Percentiles rank a stretch among this genome's conserved stretches.
Conservation (phyloP, 805 yeast species). For the Dipodascus geniculatus region DNA sequence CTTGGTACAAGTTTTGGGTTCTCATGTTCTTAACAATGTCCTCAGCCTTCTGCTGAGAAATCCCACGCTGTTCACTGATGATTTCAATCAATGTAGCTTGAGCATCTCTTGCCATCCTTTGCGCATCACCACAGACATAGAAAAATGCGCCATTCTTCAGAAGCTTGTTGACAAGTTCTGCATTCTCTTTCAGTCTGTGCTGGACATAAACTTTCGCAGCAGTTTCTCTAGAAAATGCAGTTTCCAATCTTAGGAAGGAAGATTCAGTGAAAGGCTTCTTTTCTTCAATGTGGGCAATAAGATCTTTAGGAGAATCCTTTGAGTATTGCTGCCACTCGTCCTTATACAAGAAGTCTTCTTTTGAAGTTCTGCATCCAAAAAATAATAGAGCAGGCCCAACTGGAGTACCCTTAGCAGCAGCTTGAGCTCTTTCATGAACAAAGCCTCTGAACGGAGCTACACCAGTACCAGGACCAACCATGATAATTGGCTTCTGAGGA, state of each 20-base stretch:
- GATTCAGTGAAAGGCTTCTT: constrained; percentile 10
- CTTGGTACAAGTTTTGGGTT: constrained; percentile 83
- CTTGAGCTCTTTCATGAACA: constrained; percentile 70
- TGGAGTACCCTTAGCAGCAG: constrained; percentile 35
- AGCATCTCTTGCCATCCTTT: constrained; percentile 91
- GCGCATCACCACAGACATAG: constrained; percentile 96
- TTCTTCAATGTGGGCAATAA: constrained; percentile 6
- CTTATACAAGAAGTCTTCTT: constrained; percentile 72
- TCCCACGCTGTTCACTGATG: constrained; percentile 48
- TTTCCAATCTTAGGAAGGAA: constrained; percentile 39
- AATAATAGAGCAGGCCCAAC: constrained; percentile 70
- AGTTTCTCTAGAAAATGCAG: constrained; percentile 78
- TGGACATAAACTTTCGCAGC: constrained; percentile 71
- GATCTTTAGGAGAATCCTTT: neutral
- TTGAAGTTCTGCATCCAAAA: constrained; percentile 75
- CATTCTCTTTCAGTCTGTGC: constrained; percentile 46
- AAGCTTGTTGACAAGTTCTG: constrained; percentile 39
- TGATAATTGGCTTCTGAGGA: constrained; percentile 69
- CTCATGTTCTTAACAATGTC: constrained; percentile 69
- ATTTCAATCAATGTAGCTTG: constrained; percentile 56
- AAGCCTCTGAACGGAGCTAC: constrained; percentile 98
- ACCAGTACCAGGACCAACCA: constrained; percentile 98
- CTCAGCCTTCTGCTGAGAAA: constrained; percentile 56
- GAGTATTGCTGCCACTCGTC: constrained; percentile 78
- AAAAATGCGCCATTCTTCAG: constrained; percentile 65